Percentiles rank a stretch among this genome's conserved stretches.
phyloP scores from a whole-genome alignment of 2,329 filamentous ascomycete species.

The Paraconiothyrium brasiliense region DNA sequence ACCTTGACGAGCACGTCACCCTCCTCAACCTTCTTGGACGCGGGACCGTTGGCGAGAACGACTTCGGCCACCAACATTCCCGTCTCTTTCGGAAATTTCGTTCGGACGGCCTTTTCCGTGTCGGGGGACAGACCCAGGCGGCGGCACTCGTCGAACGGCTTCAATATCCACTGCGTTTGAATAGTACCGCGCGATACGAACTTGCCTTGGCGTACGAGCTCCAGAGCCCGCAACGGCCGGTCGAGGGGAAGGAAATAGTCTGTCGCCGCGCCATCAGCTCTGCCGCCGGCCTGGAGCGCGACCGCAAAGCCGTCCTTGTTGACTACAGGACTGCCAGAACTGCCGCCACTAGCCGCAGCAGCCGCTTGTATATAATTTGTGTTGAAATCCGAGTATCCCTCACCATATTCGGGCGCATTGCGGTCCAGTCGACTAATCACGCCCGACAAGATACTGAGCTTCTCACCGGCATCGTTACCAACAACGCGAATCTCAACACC shows the following conservation, averaged over 20 bases:
- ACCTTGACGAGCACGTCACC: slow-evolving; percentile 94
- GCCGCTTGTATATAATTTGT: slow-evolving; percentile 97
- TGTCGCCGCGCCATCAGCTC: slow-evolving; percentile 93
- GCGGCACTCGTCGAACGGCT: slow-evolving; percentile 96
- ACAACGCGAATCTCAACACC: slow-evolving; percentile 96
- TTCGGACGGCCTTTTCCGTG: slow-evolving; percentile 86
- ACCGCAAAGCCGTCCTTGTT: slow-evolving; percentile 93
- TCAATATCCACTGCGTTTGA: slow-evolving; percentile 95
- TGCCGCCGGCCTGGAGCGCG: slow-evolving; percentile 90
- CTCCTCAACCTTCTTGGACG: slow-evolving; percentile 86
- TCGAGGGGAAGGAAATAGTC: slow-evolving; percentile 97
- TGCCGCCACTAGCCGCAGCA: slow-evolving; percentile 93
- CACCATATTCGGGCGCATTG: slow-evolving; percentile 97
- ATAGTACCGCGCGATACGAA: slow-evolving; percentile 92
- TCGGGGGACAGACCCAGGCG: slow-evolving; percentile 83
- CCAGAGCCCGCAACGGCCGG: slow-evolving; percentile 84
- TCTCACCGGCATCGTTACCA: slow-evolving; percentile 98
- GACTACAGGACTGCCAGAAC: slow-evolving; percentile 97
- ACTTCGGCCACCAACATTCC: slow-evolving; percentile 98
- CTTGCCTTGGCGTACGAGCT: slow-evolving; percentile 80
- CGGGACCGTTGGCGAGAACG: slow-evolving; percentile 88
- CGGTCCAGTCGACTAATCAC: slow-evolving; percentile 96
- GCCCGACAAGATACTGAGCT: slow-evolving; percentile 95
- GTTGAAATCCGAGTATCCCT: slow-evolving; percentile 98
- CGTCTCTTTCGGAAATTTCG: slow-evolving; percentile 88